Percentiles rank a stretch among this genome's conserved stretches.
These are phyloP conservation scores for Cylindrotheca closterium DNA, from an alignment of 108 stramenopile species.

Conservation along the genomic window DNA sequence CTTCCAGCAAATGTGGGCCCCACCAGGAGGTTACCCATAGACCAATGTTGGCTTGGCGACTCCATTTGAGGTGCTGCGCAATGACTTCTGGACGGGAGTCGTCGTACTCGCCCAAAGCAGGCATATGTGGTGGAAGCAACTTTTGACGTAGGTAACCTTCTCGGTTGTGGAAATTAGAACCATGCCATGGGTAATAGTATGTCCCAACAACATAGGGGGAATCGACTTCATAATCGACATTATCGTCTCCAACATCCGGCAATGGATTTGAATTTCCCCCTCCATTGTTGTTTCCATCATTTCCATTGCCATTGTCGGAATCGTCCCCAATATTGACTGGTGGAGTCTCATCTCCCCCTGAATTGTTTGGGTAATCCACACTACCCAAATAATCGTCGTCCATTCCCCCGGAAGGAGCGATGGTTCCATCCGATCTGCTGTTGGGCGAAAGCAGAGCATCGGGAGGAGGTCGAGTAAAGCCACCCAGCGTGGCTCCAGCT, in stretches of 20 bases:
- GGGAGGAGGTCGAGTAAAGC: not conserved
- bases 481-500: not conserved
- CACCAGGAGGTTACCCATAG: constrained; percentile 44
- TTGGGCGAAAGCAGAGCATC: not conserved
- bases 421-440: too few relatives aligned
- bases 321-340: too few relatives aligned
- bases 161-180: constrained; percentile 37
- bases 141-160: constrained; percentile 41
- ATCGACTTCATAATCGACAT: not conserved
- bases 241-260: too few relatives aligned
- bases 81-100: constrained; percentile 34
- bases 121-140: constrained; percentile 30
- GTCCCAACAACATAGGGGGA: constrained; percentile 33
- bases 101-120: constrained; percentile 47
- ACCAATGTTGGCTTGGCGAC: constrained; percentile 46
- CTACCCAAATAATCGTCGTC: too few relatives aligned
- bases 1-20: constrained; percentile 27
- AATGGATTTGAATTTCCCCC: too few relatives aligned
- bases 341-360: too few relatives aligned
- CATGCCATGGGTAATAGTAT: constrained; percentile 60
- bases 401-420: too few relatives aligned
- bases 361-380: too few relatives aligned
- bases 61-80: constrained; percentile 44
- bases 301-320: too few relatives aligned
- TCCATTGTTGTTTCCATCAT: too few relatives aligned